A percentile compares a stretch with the other conserved stretches of the same genome.
phyloP scores from a whole-genome alignment of 2,329 filamentous ascomycete species.

The Beauveria australis region DNA sequence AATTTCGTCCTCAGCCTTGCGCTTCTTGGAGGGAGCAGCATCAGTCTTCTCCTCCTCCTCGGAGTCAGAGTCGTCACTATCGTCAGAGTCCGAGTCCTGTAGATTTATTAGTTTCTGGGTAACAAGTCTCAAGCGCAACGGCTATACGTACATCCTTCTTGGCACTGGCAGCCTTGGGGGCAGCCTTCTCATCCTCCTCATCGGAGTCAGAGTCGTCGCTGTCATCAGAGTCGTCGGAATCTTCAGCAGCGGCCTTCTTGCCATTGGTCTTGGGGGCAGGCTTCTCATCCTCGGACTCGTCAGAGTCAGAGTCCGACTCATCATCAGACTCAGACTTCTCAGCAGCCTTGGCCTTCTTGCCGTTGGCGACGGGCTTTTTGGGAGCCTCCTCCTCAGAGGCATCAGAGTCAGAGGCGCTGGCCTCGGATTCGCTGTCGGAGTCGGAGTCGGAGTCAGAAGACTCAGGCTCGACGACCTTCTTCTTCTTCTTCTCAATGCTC shows the following conservation, averaged over 20 bases:
- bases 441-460: slow-evolving; percentile 23
- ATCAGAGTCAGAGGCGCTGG: slow-evolving; percentile 25
- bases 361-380: slow-evolving; percentile 27
- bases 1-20: slow-evolving; percentile 41
- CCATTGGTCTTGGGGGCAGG: slow-evolving; percentile 22
- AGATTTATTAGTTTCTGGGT: slow-evolving; percentile 18
- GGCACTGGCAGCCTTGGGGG: slow-evolving; percentile 19
- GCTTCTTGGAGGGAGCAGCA: slow-evolving; percentile 36
- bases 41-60: slow-evolving; percentile 28
- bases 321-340: slow-evolving; percentile 15
- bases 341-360: slow-evolving; percentile 23
- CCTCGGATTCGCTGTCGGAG: slow-evolving; percentile 24
- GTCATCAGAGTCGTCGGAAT: slow-evolving; percentile 30
- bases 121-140: background rate
- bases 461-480: slow-evolving; percentile 36
- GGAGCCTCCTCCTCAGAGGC: slow-evolving; percentile 25
- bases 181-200: slow-evolving; percentile 27
- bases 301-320: slow-evolving; percentile 22
- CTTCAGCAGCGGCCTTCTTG: slow-evolving; percentile 21
- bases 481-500: slow-evolving; percentile 40
- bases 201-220: slow-evolving; percentile 24
- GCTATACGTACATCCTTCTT: slow-evolving; percentile 18
- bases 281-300: slow-evolving; percentile 32
- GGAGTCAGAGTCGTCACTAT: slow-evolving; percentile 23
- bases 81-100: slow-evolving; percentile 26